phyloP scores from a whole-genome alignment of 2,329 filamentous ascomycete genomes.

The Aspergillus spinulosporus region DNA sequence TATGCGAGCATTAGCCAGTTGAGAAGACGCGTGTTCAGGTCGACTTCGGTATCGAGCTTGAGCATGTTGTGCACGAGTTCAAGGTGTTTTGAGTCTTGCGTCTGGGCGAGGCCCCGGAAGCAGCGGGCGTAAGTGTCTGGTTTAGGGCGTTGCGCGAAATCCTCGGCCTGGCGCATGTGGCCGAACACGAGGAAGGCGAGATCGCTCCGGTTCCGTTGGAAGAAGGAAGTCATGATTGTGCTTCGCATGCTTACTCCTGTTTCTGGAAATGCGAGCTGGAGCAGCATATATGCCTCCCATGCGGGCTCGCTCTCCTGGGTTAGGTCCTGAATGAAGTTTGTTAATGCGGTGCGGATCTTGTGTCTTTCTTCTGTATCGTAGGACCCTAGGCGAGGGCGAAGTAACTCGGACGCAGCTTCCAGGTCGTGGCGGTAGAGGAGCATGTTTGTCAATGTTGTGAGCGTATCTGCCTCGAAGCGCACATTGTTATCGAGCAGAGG shows the following conservation, averaged over 20 bases:
- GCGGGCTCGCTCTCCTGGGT: constrained; percentile 60
- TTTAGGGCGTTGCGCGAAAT: constrained; percentile 64
- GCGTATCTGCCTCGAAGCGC: constrained; percentile 70
- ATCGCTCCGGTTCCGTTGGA: constrained; percentile 72
- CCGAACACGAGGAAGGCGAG: constrained; percentile 86
- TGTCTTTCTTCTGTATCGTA: constrained; percentile 60
- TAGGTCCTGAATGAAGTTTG: constrained; percentile 66
- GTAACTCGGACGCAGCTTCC: constrained; percentile 76
- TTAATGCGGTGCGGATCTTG: constrained; percentile 65
- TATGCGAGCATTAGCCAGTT: constrained; percentile 90
- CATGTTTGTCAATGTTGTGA: constrained; percentile 69
- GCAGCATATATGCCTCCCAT: constrained; percentile 63
- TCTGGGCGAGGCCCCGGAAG: constrained; percentile 70
- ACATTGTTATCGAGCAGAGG: constrained; percentile 70
- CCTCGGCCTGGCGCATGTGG: constrained; percentile 82
- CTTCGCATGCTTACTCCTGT: constrained; percentile 66
- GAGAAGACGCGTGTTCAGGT: constrained; percentile 71
- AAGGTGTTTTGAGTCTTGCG: constrained; percentile 63
- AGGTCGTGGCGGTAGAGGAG: constrained; percentile 76
- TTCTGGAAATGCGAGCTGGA: constrained; percentile 60
- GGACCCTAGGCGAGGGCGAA: constrained; percentile 63
- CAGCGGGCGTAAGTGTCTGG: constrained; percentile 74
- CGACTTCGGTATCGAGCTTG: constrained; percentile 83
- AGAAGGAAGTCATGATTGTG: constrained; percentile 78
- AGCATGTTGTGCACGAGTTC: constrained; percentile 86